Evolutionary conservation across 495 filamentous ascomycete genomes (phyloP).

Genomic region (Acidomyces sp.): DNA sequence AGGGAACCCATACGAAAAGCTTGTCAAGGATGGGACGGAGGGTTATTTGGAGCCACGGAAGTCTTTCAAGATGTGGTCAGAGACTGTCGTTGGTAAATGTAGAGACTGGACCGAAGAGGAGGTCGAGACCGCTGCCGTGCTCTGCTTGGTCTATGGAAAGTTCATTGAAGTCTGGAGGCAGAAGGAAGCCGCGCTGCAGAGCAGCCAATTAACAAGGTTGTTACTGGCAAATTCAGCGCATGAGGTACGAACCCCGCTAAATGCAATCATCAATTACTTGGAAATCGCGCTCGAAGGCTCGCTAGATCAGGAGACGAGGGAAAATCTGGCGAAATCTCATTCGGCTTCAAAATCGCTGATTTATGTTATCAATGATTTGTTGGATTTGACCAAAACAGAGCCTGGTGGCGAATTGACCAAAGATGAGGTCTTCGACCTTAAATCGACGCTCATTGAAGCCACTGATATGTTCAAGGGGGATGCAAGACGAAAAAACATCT

Average conservation of each 20-base stretch:
- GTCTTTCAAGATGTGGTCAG: slow-evolving; percentile 65
- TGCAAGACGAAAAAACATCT: slow-evolving; percentile 59
- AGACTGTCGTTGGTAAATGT: slow-evolving; percentile 62
- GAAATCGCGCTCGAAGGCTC: slow-evolving; percentile 84
- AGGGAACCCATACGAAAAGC: slow-evolving; percentile 84
- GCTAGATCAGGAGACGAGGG: slow-evolving; percentile 70
- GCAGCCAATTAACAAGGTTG: slow-evolving; percentile 64
- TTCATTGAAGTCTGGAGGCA: slow-evolving; percentile 90
- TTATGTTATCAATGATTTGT: slow-evolving; percentile 89
- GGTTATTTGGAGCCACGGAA: slow-evolving; percentile 61
- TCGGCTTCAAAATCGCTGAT: slow-evolving; percentile 94
- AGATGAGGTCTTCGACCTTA: slow-evolving; percentile 67
- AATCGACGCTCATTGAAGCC: slow-evolving; percentile 59
- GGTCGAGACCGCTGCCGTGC: slow-evolving; percentile 74
- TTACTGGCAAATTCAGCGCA: slow-evolving; percentile 87
- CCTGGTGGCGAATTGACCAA: slow-evolving; percentile 69
- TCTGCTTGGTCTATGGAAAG: slow-evolving; percentile 84
- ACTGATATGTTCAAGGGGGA: slow-evolving; percentile 61
- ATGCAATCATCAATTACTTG: slow-evolving; percentile 92
- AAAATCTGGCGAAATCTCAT: slow-evolving; percentile 76
- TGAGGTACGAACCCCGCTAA: slow-evolving; percentile 85
- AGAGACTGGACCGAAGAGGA: slow-evolving; percentile 65
- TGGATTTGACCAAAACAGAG: slow-evolving; percentile 85
- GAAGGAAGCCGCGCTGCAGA: slow-evolving; percentile 76
- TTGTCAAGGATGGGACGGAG: slow-evolving; percentile 50